Base-by-base conservation (phyloP, 2,329 filamentous ascomycete species). In the Calonectria naviculata region DNA sequence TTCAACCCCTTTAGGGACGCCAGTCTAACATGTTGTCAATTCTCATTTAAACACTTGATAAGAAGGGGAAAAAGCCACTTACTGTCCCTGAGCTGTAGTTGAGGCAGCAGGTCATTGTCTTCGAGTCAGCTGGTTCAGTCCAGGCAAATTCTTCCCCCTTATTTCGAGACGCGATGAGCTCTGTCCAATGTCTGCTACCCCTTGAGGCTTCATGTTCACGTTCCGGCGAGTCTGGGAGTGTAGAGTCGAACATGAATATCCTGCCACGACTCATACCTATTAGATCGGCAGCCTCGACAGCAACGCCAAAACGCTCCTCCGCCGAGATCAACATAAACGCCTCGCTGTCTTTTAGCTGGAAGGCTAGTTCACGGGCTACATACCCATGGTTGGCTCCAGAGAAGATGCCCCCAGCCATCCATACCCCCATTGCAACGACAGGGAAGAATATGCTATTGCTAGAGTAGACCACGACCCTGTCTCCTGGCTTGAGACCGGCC, bases 1-100 rank as follows among this genome's bases (percentile, higher is more conserved):
- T 82, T 93, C 91, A 17, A 97, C 94, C 13, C 95, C 95, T 81
- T 97, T 97, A 12, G 94, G 94, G 5, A 95, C 87, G 8, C 95
- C 94, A 0, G 95, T 97, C 79, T 80, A 42, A 36, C 13, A 1
- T 15, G 17, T 13, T 21, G 44, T 75, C 62, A 76, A 70, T 41
- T 19, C 13, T 19, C 10, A 36, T 36, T 24, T 24, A 29, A 19
- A 26, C 36, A 24, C 5, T 26, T 12, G 2, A 38, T 26, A 21
- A 7, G 17, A 36, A 34, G 24, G 5, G 21, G 46, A 29, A 34
- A 15, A 12, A 31, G 4, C 4, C 19, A 67, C 79, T 31, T 78
- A 80, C 79, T 34, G 93, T 95, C 13, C 94, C 91, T 34, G 89
- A 92, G 74, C 91, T 93, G 83, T 96, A 97, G 82, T 97, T 97